Percentiles rank a stretch among this genome's conserved stretches.
phyloP scores from a whole-genome alignment of 129 eudicot species.

The Solidago caesia region DNA sequence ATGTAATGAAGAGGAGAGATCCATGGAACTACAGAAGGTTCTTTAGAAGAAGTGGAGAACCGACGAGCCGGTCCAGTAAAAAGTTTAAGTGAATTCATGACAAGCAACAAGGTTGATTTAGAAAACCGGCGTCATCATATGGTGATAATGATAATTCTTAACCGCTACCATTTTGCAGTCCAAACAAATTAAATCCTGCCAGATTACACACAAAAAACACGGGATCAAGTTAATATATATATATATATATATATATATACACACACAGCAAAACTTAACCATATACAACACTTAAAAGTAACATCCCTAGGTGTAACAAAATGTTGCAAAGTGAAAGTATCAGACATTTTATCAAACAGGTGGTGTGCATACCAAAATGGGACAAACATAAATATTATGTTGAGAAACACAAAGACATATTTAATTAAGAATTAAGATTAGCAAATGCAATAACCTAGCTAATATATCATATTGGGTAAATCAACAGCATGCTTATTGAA shows the following conservation, averaged over 20 bases:
- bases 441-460: no score
- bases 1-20: slow-evolving; percentile 52
- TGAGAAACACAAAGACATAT: no score
- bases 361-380: neutral
- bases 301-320: no score
- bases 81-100: slow-evolving; percentile 36
- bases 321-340: no score
- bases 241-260: neutral
- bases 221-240: slow-evolving; percentile 14
- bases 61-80: slow-evolving; percentile 28
- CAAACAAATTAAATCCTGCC: slow-evolving; percentile 20
- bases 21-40: slow-evolving; percentile 50
- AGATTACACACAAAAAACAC: slow-evolving; percentile 14
- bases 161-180: slow-evolving; percentile 24
- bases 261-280: neutral
- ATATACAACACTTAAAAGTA: no score
- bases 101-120: slow-evolving; percentile 9
- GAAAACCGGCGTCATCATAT: slow-evolving; percentile 7
- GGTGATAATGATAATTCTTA: slow-evolving; percentile 11
- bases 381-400: neutral
- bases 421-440: no score
- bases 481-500: no score
- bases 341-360: neutral
- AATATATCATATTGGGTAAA: no score
- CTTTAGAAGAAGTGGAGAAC: slow-evolving; percentile 36